These are phyloP conservation scores for Eragrostis curvula DNA, from an alignment of 176 grass and related monocot species.

Conservation along the genomic window DNA sequence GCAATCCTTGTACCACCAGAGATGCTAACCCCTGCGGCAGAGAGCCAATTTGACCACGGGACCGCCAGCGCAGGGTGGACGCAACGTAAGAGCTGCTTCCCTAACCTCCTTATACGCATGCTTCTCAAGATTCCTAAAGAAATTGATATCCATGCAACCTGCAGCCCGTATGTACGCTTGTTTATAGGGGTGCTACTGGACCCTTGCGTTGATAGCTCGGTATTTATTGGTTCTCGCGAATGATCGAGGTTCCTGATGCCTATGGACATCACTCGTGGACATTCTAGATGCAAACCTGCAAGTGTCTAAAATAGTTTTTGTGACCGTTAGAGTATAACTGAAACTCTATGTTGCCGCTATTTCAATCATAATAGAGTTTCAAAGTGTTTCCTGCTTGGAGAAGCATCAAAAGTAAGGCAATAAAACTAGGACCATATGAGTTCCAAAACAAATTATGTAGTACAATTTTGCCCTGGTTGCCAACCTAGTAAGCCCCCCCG, in stretches of 20 bases:
- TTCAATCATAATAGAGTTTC: not conserved
- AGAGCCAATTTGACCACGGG: slow-evolving; percentile 44
- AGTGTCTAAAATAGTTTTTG: not conserved
- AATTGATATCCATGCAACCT: not conserved
- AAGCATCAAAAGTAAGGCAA: not conserved
- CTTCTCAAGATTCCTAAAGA: not conserved
- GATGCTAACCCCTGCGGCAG: slow-evolving; percentile 2
- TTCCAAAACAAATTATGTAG: not conserved
- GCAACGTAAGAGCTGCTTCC: not conserved
- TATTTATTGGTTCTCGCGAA: not conserved
- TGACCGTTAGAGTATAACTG: not conserved
- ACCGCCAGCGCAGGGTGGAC: slow-evolving; percentile 1
- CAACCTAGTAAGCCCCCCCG: not conserved
- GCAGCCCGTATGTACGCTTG: not conserved
- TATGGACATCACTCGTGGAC: not conserved
- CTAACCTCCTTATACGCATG: not conserved
- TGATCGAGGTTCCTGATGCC: not conserved
- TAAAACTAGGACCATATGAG: not conserved
- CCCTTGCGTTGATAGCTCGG: not conserved
- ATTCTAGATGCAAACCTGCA: not conserved
- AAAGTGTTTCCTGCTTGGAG: not conserved
- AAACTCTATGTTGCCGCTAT: too few species aligned
- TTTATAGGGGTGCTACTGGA: not conserved
- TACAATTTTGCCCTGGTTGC: not conserved
- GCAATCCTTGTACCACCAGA: slow-evolving; percentile 21